Conservation (phyloP, 331 rosid genomes). For the Spiraea crenata region DNA sequence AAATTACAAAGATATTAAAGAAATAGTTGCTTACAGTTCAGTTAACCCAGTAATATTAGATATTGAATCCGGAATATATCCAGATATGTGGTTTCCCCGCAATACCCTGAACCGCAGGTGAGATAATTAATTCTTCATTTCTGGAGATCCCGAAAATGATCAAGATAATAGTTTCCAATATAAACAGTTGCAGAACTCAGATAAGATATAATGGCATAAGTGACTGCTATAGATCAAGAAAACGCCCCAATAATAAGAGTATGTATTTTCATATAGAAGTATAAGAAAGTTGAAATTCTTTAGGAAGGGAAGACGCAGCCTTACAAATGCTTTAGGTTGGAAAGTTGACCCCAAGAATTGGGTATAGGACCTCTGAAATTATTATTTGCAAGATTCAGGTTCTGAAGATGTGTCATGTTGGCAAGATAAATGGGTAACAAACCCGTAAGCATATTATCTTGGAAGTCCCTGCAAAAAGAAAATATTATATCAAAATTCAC, state of each 20-base stretch:
- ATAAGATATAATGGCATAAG: not conserved
- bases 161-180: not conserved
- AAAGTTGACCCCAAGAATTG: slow-evolving; percentile 59
- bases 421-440: slow-evolving; percentile 68
- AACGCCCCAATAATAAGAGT: not conserved
- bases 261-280: not conserved
- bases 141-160: not conserved
- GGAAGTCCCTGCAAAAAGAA: slow-evolving; percentile 65
- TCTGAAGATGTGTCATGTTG: slow-evolving; percentile 65
- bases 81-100: slow-evolving; percentile 42
- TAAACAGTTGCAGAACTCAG: not conserved
- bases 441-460: slow-evolving; percentile 67
- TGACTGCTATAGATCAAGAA: not conserved
- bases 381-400: slow-evolving; percentile 74
- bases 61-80: slow-evolving; percentile 39
- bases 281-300: not conserved
- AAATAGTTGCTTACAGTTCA: slow-evolving; percentile 34
- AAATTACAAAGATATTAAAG: slow-evolving; percentile 13
- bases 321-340: slow-evolving; percentile 74
- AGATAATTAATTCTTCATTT: not conserved
- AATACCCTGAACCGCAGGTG: slow-evolving; percentile 40
- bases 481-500: not conserved
- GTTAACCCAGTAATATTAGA: slow-evolving; percentile 36
- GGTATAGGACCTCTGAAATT: slow-evolving; percentile 69
- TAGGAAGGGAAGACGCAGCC: slow-evolving; percentile 34